Evolutionary conservation across 2,329 filamentous ascomycete genomes (phyloP).

Genomic region (Lasiodiplodia theobromae): DNA sequence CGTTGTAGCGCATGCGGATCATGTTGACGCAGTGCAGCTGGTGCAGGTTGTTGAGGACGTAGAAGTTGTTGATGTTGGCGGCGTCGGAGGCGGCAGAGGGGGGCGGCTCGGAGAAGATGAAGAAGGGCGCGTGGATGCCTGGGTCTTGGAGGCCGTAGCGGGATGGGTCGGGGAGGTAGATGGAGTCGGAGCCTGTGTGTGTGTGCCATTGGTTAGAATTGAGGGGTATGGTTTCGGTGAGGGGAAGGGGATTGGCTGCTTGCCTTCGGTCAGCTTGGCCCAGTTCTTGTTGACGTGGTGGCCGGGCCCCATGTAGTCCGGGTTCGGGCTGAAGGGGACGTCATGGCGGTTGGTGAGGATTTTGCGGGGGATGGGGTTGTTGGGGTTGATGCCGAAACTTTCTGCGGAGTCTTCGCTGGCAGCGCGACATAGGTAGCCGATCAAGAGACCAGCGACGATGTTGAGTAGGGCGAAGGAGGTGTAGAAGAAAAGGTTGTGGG

Average conservation of each 20-base stretch:
- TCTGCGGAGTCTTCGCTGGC: not conserved
- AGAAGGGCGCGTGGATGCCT: not conserved
- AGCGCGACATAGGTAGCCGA: not conserved
- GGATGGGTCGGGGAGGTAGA: not conserved
- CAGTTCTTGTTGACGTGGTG: slow-evolving; percentile 6
- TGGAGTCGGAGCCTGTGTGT: not conserved
- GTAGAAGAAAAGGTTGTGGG: slow-evolving; percentile 2
- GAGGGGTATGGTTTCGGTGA: not conserved
- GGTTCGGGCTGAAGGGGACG: slow-evolving; percentile 6
- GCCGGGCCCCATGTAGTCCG: not conserved
- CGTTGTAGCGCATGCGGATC: slow-evolving; percentile 13
- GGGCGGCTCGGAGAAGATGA: not conserved
- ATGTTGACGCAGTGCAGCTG: slow-evolving; percentile 21
- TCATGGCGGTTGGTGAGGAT: not conserved
- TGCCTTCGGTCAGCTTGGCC: not conserved
- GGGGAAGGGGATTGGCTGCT: not conserved
- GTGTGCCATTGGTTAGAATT: no score
- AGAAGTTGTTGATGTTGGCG: slow-evolving; percentile 3
- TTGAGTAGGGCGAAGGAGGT: not conserved
- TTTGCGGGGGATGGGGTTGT: not conserved
- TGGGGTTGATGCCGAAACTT: slow-evolving; percentile 8
- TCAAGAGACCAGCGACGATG: not conserved
- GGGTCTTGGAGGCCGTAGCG: not conserved
- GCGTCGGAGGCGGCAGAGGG: not conserved
- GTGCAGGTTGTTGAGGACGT: slow-evolving; percentile 10